phyloP scores from a whole-genome alignment of 257 asterid species.

The Sherardia arvensis region DNA sequence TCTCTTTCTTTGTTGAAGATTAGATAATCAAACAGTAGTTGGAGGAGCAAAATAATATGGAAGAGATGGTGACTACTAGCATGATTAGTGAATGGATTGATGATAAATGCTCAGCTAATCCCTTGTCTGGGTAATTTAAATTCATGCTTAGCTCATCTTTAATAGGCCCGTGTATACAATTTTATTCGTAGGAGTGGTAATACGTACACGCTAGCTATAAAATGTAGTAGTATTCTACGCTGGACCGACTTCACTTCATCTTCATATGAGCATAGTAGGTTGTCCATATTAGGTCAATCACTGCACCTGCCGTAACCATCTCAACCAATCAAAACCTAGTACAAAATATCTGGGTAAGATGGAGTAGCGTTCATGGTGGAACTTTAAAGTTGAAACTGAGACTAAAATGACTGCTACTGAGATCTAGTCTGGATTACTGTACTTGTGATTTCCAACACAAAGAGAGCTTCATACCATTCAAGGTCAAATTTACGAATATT shows the following conservation, averaged over 20 bases:
- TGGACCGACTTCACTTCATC: not conserved
- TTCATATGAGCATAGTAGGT: not conserved
- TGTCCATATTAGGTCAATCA: slow-evolving; percentile 3
- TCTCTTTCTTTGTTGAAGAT: not conserved
- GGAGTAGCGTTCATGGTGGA: no score
- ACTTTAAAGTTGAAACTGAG: no score
- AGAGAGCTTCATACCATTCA: no score
- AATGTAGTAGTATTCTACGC: not conserved
- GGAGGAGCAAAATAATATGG: not conserved
- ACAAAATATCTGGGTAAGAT: no score
- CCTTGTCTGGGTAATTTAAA: not conserved
- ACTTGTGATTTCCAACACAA: no score
- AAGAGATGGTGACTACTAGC: slow-evolving; percentile 5
- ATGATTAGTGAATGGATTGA: not conserved
- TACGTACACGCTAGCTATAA: slow-evolving; percentile 6
- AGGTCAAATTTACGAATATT: no score
- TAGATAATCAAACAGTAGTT: not conserved
- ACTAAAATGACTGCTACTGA: no score
- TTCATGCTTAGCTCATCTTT: slow-evolving; percentile 1
- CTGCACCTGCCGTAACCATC: not conserved
- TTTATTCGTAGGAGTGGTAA: not conserved
- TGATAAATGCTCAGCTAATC: slow-evolving; percentile 6
- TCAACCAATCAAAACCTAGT: not conserved
- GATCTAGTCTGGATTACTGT: no score
- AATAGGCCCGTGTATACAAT: not conserved